phyloP scores from a whole-genome alignment of 208 protist species.

The Tritrichomonas musculus region DNA sequence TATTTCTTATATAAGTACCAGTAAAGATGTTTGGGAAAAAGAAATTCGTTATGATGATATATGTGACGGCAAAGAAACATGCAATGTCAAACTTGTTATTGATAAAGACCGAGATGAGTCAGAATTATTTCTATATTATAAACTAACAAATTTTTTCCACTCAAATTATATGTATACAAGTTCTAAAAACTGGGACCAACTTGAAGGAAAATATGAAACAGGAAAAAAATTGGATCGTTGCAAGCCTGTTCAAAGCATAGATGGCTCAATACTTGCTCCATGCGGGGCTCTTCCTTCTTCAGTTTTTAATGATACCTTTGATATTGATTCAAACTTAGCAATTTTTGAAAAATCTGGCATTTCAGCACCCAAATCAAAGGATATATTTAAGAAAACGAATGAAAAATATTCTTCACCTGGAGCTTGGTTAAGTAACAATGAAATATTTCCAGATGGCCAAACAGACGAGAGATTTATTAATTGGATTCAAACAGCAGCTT shows the following conservation, averaged over 20 bases:
- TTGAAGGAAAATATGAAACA: neutral
- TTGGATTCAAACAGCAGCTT: conserved; percentile 7
- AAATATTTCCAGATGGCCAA: neutral
- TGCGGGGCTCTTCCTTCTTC: neutral
- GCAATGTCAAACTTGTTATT: neutral
- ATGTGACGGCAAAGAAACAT: too few species aligned
- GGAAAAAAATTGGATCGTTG: neutral
- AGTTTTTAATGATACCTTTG: neutral
- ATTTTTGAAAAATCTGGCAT: neutral
- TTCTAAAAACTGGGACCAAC: neutral
- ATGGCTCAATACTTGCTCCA: neutral
- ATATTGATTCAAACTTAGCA: neutral
- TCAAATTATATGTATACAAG: neutral
- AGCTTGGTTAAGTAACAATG: neutral
- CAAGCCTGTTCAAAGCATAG: neutral
- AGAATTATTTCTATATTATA: neutral
- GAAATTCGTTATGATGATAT: neutral
- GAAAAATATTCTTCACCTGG: neutral
- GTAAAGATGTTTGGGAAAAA: neutral
- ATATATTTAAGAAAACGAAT: neutral
- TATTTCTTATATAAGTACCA: neutral
- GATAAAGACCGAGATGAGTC: neutral
- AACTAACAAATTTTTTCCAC: neutral
- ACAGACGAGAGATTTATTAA: neutral
- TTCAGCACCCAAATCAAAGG: neutral